These are phyloP conservation scores for Boletus reticulatus DNA, from an alignment of 768 basidiomycete species.

Conservation along the genomic window DNA sequence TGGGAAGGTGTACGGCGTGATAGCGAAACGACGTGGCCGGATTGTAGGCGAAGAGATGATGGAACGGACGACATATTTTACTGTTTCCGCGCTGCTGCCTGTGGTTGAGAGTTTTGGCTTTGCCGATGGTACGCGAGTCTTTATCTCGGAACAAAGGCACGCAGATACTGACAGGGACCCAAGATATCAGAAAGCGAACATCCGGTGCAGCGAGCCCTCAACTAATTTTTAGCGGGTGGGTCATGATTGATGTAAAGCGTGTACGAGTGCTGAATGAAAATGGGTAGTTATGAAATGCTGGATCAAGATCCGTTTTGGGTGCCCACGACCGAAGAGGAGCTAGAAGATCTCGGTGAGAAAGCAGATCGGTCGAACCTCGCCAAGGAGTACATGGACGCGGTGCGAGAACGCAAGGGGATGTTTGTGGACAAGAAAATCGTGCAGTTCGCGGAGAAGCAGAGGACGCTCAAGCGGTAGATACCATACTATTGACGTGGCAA, in stretches of 20 bases:
- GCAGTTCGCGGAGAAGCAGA: constrained; percentile 95
- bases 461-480: constrained; percentile 62
- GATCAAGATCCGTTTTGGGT: constrained; percentile 98
- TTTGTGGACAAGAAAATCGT: constrained; percentile 95
- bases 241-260: neutral
- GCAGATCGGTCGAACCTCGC: constrained; percentile 93
- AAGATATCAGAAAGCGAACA: constrained; percentile 94
- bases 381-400: constrained; percentile 86
- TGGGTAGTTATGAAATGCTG: constrained; percentile 79
- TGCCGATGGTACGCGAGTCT: constrained; percentile 69
- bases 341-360: constrained; percentile 96
- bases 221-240: constrained; percentile 92
- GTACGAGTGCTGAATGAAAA: constrained; percentile 16
- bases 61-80: constrained; percentile 94
- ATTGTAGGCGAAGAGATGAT: constrained; percentile 99
- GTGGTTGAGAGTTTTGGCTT: constrained; percentile 98
- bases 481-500: constrained; percentile 11
- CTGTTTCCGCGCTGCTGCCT: constrained; percentile 84
- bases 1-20: constrained; percentile 96
- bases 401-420: constrained; percentile 91
- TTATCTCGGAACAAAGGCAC: neutral
- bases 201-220: constrained; percentile 98
- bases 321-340: constrained; percentile 92
- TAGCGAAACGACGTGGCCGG: constrained; percentile 84
- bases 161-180: constrained; percentile 4